Percentiles rank a stretch among this genome's conserved stretches.
phyloP scores from a whole-genome alignment of 2,329 filamentous ascomycete genomes.

The Stachybotrys echinatus region DNA sequence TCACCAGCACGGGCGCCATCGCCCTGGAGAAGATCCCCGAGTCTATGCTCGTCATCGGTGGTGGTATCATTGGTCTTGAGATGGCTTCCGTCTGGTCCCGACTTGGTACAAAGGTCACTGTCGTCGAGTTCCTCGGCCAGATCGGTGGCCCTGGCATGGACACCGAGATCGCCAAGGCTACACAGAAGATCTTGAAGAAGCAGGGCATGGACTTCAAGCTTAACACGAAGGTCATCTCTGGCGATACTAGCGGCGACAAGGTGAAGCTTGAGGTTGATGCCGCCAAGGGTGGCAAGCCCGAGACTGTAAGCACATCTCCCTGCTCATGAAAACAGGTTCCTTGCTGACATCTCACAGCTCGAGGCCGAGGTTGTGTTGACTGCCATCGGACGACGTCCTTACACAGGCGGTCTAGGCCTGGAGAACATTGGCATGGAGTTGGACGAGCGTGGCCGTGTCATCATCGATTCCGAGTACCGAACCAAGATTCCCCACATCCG shows the following conservation, averaged over 20 bases:
- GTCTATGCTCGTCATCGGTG: slow-evolving; percentile 95
- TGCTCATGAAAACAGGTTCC: background rate
- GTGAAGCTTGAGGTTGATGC: slow-evolving; percentile 83
- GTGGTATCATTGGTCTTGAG: slow-evolving; percentile 97
- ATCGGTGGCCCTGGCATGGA: slow-evolving; percentile 99
- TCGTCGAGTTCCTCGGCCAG: slow-evolving; percentile 93
- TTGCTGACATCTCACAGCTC: slow-evolving; percentile 49
- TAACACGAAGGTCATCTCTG: slow-evolving; percentile 87
- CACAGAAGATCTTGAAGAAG: slow-evolving; percentile 90
- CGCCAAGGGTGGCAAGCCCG: slow-evolving; percentile 92
- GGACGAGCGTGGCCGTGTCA: slow-evolving; percentile 88
- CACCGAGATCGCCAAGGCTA: slow-evolving; percentile 80
- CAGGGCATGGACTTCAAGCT: slow-evolving; percentile 99
- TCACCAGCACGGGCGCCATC: slow-evolving; percentile 94
- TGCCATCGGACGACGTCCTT: slow-evolving; percentile 92
- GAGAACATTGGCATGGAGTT: slow-evolving; percentile 91
- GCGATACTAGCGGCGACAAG: slow-evolving; percentile 72
- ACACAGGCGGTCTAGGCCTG: slow-evolving; percentile 84
- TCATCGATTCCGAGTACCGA: slow-evolving; percentile 98
- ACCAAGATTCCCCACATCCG: slow-evolving; percentile 97
- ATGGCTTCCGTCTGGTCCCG: slow-evolving; percentile 98
- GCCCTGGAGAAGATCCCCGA: slow-evolving; percentile 86
- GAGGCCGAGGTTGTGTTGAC: slow-evolving; percentile 95
- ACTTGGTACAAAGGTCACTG: slow-evolving; percentile 88
- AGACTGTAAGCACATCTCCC: slow-evolving; percentile 60